Percentiles rank a stretch among this genome's conserved stretches.
phyloP scores from a whole-genome alignment of 106 monocot genomes.

The Ottelia alismoides region DNA sequence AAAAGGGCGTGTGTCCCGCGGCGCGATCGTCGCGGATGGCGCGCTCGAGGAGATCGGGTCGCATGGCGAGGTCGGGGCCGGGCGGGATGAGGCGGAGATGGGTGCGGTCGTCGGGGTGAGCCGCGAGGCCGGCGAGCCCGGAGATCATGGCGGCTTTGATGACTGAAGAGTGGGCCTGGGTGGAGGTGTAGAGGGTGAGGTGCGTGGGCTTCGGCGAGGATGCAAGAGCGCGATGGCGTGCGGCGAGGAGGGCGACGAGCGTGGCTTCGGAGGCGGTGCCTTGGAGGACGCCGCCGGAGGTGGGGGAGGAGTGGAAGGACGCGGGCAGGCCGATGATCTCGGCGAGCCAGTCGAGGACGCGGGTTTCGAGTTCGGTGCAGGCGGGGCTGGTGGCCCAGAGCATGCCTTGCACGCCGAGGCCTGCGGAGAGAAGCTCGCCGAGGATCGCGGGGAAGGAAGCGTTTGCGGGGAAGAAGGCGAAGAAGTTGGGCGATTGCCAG shows the following conservation, averaged over 20 bases:
- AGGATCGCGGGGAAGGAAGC: constrained; percentile 20
- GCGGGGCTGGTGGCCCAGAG: constrained; percentile 36
- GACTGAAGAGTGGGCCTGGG: constrained; percentile 45
- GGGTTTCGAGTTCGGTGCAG: constrained; percentile 32
- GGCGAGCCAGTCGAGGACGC: constrained; percentile 4
- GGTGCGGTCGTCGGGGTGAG: not conserved
- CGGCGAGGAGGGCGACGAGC: constrained; percentile 23
- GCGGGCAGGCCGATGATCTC: not conserved
- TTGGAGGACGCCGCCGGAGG: constrained; percentile 12
- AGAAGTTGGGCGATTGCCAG: constrained; percentile 42
- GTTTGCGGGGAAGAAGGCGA: constrained; percentile 31
- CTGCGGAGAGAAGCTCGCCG: constrained; percentile 33
- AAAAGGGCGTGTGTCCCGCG: constrained; percentile 23
- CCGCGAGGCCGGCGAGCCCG: constrained; percentile 2
- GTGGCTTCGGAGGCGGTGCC: constrained; percentile 12
- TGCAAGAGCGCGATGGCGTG: constrained; percentile 15
- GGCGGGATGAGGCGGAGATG: not conserved
- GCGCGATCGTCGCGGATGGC: constrained; percentile 4
- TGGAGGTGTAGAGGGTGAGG: constrained; percentile 31
- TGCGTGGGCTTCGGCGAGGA: not conserved
- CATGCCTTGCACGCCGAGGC: constrained; percentile 26
- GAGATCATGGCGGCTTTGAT: constrained; percentile 4
- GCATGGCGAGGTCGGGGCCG: not conserved
- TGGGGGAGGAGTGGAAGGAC: constrained; percentile 1
- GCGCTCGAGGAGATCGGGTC: not conserved